Base-by-base conservation (phyloP, 768 basidiomycete genomes). In the Scleroderma citrinum region DNA sequence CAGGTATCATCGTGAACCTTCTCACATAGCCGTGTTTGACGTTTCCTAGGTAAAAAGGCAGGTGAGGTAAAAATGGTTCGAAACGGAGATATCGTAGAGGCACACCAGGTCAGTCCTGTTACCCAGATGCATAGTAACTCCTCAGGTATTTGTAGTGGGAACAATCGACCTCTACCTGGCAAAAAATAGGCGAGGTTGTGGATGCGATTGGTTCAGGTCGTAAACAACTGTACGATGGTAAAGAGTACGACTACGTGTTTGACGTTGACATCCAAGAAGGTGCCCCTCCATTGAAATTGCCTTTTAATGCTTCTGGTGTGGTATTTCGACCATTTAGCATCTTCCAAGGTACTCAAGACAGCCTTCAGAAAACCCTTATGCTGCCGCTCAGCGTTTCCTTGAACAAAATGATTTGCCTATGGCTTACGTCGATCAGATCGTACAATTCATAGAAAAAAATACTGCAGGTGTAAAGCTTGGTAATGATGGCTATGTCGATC, bases 231-330 rank as follows among this genome's bases (percentile, higher is more conserved):
- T 86, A 87, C 61, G 68, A 92, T 57, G 96, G 96, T 16, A 85
- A 85, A 61, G 95, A 98, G 69, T 99, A 94, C 61, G 96, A 99
- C 69, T 96, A 96, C 60, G 95, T 99, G n/a, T 97, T 98, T 60
- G 94, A 96, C 61, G 94, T 99, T 31, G 96, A 98, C 60, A 85
- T 97, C 23, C 78, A 91, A 60, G 95, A 96, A 51, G 94, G 93
- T 2, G 82, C 81, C 14, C 94, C 95, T 11, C 85, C 94, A 7
- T 73, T 98, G 55, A 98, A 97, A 62, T 76, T 99, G 19, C 95
- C 95, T 0, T 98, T 90, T 66, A 97, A 98, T 63, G 82, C 79
- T 21, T 78, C 81, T 39, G 94, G 93, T 89, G 53, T 29, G 48
- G 77, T 63, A 24, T 34, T 5, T 46, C 8, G 26, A 6, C 32